phyloP scores from a whole-genome alignment of 2,329 filamentous ascomycete species.

The Helotiales sp. region DNA sequence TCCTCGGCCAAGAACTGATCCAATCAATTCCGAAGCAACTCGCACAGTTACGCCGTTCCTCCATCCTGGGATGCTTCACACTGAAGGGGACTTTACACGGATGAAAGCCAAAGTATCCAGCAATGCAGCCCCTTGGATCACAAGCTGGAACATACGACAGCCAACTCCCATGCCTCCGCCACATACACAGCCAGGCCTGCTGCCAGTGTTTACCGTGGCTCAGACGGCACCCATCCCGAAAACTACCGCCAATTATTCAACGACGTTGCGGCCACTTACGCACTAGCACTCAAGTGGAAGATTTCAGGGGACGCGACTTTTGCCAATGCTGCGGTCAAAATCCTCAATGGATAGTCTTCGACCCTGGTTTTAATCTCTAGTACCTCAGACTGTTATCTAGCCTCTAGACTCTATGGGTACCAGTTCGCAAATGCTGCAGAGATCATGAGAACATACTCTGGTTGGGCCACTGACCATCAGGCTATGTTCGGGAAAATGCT shows the following conservation, averaged over 20 bases:
- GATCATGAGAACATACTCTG: conserved; percentile 45
- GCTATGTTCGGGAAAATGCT: conserved; percentile 43
- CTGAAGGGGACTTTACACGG: conserved; percentile 46
- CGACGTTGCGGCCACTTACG: conserved; percentile 47
- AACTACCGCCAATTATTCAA: conserved; percentile 45
- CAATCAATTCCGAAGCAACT: not conserved
- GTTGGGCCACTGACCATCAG: conserved; percentile 41
- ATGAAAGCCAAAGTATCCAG: conserved; percentile 46
- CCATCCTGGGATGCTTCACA: conserved; percentile 47
- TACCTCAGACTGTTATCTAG: conserved; percentile 47
- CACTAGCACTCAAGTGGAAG: conserved; percentile 49
- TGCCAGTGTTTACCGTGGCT: conserved; percentile 46
- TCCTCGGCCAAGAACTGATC: not conserved
- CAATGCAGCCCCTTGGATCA: conserved; percentile 45
- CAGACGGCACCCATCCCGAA: conserved; percentile 37
- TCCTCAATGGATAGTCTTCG: conserved; percentile 47
- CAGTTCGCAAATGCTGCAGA: conserved; percentile 54
- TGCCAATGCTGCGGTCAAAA: conserved; percentile 45
- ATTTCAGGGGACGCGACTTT: conserved; percentile 46
- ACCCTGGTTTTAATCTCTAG: conserved; percentile 45
- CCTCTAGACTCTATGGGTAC: conserved; percentile 52
- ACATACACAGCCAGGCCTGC: conserved; percentile 41
- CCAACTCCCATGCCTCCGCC: conserved; percentile 39
- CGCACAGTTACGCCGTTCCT: not conserved
- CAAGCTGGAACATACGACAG: conserved; percentile 43